Percentiles rank a stretch among this genome's conserved stretches.
These are phyloP conservation scores for Lepiota venenata DNA, from an alignment of 768 basidiomycete genomes.

Conservation along the genomic window DNA sequence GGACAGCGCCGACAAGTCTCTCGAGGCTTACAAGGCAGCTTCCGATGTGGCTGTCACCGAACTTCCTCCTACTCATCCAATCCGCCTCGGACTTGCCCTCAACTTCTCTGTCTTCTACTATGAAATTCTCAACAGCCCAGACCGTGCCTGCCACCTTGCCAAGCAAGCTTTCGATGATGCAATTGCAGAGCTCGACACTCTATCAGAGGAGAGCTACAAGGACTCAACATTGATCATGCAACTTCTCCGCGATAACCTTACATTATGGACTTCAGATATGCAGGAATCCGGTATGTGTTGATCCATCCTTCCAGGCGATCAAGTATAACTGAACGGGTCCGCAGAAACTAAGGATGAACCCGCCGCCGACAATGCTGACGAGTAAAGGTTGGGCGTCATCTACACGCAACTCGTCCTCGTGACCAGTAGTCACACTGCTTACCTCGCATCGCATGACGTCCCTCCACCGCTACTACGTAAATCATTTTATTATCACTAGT, in stretches of 20 bases:
- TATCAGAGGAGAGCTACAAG: conserved; percentile 99
- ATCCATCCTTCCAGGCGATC: conserved; percentile 9
- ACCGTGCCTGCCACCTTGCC: conserved; percentile 97
- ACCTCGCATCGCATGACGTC: conserved; percentile 10
- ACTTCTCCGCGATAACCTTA: conserved; percentile 94
- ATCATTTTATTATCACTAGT: conserved; percentile 11
- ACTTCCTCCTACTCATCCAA: conserved; percentile 94
- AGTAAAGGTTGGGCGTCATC: conserved; percentile 37
- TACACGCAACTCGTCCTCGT: neutral
- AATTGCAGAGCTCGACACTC: conserved; percentile 97
- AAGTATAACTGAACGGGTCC: conserved; percentile 58
- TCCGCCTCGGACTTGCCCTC: conserved; percentile 96
- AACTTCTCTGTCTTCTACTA: conserved; percentile 99
- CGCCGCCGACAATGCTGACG: conserved; percentile 60
- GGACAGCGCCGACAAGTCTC: conserved; percentile 94
- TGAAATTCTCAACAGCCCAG: conserved; percentile 98
- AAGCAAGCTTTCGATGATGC: conserved; percentile 99
- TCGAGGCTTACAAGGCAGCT: conserved; percentile 96
- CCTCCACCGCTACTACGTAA: neutral
- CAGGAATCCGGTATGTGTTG: conserved; percentile 74
- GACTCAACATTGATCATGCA: conserved; percentile 98
- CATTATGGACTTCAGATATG: conserved; percentile 98
- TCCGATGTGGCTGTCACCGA: conserved; percentile 96
- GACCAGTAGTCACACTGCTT: conserved; percentile 5
- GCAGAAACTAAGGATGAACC: conserved; percentile 68